Base-by-base conservation (phyloP, 2,329 filamentous ascomycete species). In the Ambrosiella xylebori region DNA sequence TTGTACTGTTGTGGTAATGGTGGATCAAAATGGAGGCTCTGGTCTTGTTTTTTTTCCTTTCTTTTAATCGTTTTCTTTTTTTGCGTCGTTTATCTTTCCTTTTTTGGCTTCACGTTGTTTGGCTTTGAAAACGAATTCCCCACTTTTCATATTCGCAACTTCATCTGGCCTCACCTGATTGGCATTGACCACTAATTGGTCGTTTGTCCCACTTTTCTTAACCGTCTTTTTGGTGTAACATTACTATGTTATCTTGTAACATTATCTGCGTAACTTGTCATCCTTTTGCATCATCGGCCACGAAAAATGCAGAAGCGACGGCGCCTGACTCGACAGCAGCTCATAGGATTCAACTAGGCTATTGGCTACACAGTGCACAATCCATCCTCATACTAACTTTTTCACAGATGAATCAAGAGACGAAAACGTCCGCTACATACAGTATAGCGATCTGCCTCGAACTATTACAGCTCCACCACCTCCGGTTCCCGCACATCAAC, bases 91-190 rank as follows among this genome's bases (percentile, higher is more conserved):
- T n/a, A 37, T 37, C 37, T 53, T 49, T 54, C 49, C 40, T 44
- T 47, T 15, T 44, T 41, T 50, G 40, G 37, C 19, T 38, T 38
- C 36, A 39, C 36, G 17, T n/a, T 37, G 15, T 53, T 38, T 54
- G 15, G 52, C 17, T 54, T 54, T 17, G 37, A 54, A 54, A 54
- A 54, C 37, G 52, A 54, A 54, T 54, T 54, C 37, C 52, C 38
- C 39, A 11, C 12, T 54, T 17, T 19, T 54, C 38, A 41, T 40
- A 19, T 58, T 39, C 36, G 15, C n/a, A 35, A 17, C 45, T 37
- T 57, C 41, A 37, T 52, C 27, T 51, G 7, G 12, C 12, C 15
- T 52, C 8, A 17, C n/a, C 27, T 57, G 35, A 37, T 57, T 57
- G 37, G 37, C 35, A 17, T 52, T 44, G 47, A n/a, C 17, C 7